Percentiles rank a stretch among this genome's conserved stretches.
phyloP scores from a whole-genome alignment of 768 basidiomycete genomes.

The Rhodocollybia butyracea region DNA sequence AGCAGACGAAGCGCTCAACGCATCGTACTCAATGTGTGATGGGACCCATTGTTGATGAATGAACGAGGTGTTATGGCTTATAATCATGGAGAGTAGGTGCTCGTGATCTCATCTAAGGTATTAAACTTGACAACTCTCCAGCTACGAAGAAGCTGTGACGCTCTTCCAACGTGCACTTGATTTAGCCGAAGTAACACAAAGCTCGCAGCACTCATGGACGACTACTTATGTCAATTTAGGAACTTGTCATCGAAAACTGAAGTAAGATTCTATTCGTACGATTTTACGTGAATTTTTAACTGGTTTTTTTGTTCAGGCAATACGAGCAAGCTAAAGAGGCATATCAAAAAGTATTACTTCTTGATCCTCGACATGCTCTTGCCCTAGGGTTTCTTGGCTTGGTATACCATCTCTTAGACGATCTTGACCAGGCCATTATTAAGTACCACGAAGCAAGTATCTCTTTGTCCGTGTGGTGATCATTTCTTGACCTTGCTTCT shows the following conservation, averaged over 20 bases:
- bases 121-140: slow-evolving; percentile 24
- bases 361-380: slow-evolving; percentile 80
- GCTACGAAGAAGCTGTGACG: slow-evolving; percentile 67
- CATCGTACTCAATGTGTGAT: slow-evolving; percentile 77
- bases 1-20: slow-evolving; percentile 86
- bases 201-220: slow-evolving; percentile 81
- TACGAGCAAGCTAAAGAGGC: slow-evolving; percentile 65
- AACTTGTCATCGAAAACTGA: slow-evolving; percentile 79
- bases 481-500: slow-evolving; percentile 3
- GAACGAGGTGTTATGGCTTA: slow-evolving; percentile 93
- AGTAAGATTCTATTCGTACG: slow-evolving; percentile 40
- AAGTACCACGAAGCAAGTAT: slow-evolving; percentile 85
- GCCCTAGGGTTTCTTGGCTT: slow-evolving; percentile 90
- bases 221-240: slow-evolving; percentile 92
- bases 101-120: background rate
- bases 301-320: slow-evolving; percentile 26
- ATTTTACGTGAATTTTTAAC: background rate
- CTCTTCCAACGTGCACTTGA: slow-evolving; percentile 75
- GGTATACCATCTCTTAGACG: slow-evolving; percentile 71
- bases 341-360: slow-evolving; percentile 78
- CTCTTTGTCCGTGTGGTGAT: background rate
- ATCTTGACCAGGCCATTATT: slow-evolving; percentile 78
- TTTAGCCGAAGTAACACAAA: slow-evolving; percentile 83
- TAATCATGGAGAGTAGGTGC: slow-evolving; percentile 74
- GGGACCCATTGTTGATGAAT: slow-evolving; percentile 89